Base-by-base conservation (phyloP, 2,329 filamentous ascomycete species). In the Penicillium sclerotigenum region DNA sequence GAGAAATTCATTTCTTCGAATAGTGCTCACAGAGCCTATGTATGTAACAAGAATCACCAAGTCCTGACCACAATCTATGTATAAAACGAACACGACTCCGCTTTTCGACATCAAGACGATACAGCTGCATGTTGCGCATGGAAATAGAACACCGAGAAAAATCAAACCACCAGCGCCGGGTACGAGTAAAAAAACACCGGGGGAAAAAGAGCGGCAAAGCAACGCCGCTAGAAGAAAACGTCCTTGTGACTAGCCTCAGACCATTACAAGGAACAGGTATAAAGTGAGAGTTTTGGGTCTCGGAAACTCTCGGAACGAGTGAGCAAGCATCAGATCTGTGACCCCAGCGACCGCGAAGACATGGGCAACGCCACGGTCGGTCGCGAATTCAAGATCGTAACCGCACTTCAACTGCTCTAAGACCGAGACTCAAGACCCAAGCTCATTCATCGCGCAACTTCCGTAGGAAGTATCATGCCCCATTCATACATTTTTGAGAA, bases 161-260 rank as follows among this genome's bases (percentile, higher is more conserved):
- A 63, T 56, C 48, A 71, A 71, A 68, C 69, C 69, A 70, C 71
- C 67, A 71, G 68, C 70, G 71, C 71, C 70, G 58, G 54, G 48
- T 60, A 65, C 11, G 16, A 48, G 16, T 26, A 54, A 26, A 34
- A 31, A 52, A 63, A 46, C 43, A 31, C 36, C 56, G 54, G 38
- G n/a, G 54, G 54, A 57, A 60, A 52, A 54, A 51, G 36, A 31
- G 47, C 42, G 42, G 46, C 46, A 58, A 62, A 47, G 37, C 51
- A 58, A 52, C 36, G 47, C 54, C 56, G 47, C 46, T 49, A 49
- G 48, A 37, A 52, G 54, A 45, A 57, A 52, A 38, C 24, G 24
- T 42, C 56, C 53, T 45, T 45, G 50, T 33, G 29, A 48, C 55
- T 47, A 28, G 42, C 16, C 18, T 31, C 33, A 2, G 16, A 29